Percentiles rank a stretch among this genome's conserved stretches.
Conservation (phyloP, 352 stramenopile species). For the Pythium volutum region DNA sequence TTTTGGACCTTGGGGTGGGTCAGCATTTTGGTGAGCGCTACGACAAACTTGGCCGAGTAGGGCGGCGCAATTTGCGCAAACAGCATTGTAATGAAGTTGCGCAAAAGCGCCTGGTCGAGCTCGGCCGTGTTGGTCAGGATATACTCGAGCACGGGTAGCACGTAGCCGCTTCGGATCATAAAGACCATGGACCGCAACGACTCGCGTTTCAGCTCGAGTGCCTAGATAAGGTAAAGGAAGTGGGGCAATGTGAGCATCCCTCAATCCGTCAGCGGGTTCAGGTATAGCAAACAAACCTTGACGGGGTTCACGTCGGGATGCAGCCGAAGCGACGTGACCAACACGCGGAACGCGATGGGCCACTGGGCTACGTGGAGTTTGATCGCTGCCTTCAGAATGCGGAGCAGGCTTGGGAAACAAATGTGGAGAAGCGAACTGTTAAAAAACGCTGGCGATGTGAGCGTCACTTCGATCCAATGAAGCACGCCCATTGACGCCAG, state of each 20-base stretch:
- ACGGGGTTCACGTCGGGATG: slow-evolving; percentile 82
- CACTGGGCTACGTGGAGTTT: slow-evolving; percentile 75
- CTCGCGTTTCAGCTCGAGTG: slow-evolving; percentile 80
- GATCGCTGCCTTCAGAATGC: slow-evolving; percentile 76
- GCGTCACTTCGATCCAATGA: slow-evolving; percentile 78
- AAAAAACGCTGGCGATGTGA: slow-evolving; percentile 71
- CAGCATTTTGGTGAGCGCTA: slow-evolving; percentile 66
- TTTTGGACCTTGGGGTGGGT: slow-evolving; percentile 84
- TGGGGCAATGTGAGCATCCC: background rate
- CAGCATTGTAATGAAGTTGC: slow-evolving; percentile 83
- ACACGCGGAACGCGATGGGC: slow-evolving; percentile 77
- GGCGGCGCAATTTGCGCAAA: slow-evolving; percentile 69
- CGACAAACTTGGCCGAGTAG: slow-evolving; percentile 76
- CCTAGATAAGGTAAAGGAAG: slow-evolving; percentile 20
- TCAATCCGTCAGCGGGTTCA: too few species aligned
- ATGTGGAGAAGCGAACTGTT: slow-evolving; percentile 84
- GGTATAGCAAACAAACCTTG: slow-evolving; percentile 46
- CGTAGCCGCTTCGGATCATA: slow-evolving; percentile 86
- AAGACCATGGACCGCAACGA: slow-evolving; percentile 84
- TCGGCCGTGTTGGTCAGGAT: slow-evolving; percentile 76
- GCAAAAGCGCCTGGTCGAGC: slow-evolving; percentile 78
- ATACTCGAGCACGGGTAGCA: slow-evolving; percentile 82
- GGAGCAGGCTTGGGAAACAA: slow-evolving; percentile 79
- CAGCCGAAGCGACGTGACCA: slow-evolving; percentile 70
- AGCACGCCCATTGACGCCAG: slow-evolving; percentile 85